Conservation (phyloP, 2,329 filamentous ascomycete genomes). For the Volutella citrinella region DNA sequence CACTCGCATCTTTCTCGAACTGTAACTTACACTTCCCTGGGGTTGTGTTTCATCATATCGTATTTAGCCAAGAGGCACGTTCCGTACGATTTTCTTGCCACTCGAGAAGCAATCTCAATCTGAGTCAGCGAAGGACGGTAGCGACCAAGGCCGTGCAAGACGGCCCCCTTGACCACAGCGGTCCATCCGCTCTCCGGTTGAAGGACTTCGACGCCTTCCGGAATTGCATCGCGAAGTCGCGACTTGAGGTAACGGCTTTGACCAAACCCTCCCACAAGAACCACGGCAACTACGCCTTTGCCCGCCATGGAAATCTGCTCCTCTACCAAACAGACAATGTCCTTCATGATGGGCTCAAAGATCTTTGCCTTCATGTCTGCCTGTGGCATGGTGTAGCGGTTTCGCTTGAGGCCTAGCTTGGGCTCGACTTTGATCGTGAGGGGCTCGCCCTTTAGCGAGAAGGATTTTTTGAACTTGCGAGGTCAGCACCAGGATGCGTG, state of each 20-base stretch:
- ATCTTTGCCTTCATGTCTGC: constrained; percentile 63
- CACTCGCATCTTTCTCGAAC: no score
- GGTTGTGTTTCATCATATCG: constrained; percentile 34
- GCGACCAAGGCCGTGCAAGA: constrained; percentile 37
- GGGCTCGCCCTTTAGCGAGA: constrained; percentile 33
- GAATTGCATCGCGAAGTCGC: constrained; percentile 35
- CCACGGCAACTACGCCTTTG: constrained; percentile 34
- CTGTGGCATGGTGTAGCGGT: constrained; percentile 35
- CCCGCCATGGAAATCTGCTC: constrained; percentile 37
- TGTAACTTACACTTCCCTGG: constrained; percentile 33
- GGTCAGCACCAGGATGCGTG: no score
- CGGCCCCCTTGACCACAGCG: constrained; percentile 49
- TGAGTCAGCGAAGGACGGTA: constrained; percentile 26
- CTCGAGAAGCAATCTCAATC: constrained; percentile 32
- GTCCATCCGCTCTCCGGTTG: constrained; percentile 49
- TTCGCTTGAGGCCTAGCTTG: constrained; percentile 30
- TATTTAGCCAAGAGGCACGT: constrained; percentile 35
- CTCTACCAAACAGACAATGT: constrained; percentile 40
- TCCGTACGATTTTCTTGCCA: constrained; percentile 36
- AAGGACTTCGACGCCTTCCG: constrained; percentile 38
- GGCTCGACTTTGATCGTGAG: constrained; percentile 33
- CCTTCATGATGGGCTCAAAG: constrained; percentile 40
- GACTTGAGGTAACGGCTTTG: constrained; percentile 43
- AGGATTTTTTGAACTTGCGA: constrained; percentile 39
- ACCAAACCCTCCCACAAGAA: constrained; percentile 50